phyloP scores from a whole-genome alignment of 2,329 filamentous ascomycete genomes.

The Podosphaera xanthii region DNA sequence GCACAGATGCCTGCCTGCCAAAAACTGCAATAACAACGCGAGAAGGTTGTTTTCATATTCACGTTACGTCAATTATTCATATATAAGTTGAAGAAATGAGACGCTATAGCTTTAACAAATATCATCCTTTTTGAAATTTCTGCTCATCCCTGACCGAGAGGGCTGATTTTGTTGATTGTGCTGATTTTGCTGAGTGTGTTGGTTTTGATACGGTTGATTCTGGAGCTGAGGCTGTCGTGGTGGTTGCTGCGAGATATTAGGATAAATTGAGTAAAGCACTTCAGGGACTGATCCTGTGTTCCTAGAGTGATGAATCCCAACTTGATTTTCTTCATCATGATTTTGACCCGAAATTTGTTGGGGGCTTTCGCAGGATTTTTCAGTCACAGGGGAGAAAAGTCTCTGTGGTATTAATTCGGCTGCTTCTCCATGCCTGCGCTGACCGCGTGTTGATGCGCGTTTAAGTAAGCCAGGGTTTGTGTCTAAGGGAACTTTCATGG shows the following conservation, averaged over 20 bases:
- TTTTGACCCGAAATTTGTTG: not conserved
- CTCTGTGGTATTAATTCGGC: conserved; percentile 4
- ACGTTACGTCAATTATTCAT: not conserved
- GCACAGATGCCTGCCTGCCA: not conserved
- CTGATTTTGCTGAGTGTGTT: too few species aligned
- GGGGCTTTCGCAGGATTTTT: not conserved
- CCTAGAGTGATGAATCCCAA: not conserved
- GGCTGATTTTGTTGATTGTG: not conserved
- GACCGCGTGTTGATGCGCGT: conserved; percentile 12
- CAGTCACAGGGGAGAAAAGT: not conserved
- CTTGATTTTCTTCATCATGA: not conserved
- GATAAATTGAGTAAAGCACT: not conserved
- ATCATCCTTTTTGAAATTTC: not conserved
- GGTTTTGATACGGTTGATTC: too few species aligned
- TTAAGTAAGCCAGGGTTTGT: conserved; percentile 14
- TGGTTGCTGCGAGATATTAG: not conserved
- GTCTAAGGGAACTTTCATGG: conserved; percentile 3
- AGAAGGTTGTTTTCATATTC: not conserved
- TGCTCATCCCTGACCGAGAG: not conserved
- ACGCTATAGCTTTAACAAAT: not conserved
- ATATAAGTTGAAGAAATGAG: not conserved
- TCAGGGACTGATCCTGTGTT: not conserved
- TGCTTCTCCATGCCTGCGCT: conserved; percentile 11
- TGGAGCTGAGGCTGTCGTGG: not conserved
- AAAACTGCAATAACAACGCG: not conserved